Evolutionary conservation across 768 basidiomycete species (phyloP), one percentile per base, ranked within the genome.

Genomic region (Agrocybe praecox): DNA sequence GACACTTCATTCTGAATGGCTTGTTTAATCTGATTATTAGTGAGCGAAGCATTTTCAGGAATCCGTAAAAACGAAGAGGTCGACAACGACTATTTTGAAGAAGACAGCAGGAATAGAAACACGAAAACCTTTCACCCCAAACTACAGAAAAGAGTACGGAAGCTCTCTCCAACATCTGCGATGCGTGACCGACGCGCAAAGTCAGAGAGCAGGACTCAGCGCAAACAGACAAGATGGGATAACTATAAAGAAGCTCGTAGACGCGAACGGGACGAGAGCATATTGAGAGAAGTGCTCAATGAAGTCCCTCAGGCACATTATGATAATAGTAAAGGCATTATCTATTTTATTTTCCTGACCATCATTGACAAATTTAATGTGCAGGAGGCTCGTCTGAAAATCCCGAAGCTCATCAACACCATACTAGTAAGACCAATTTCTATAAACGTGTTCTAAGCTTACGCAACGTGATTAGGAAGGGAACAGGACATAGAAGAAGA

Each of bases 101-200:
- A 75, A 29, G 75, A 76, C 42, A 71, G 74, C 12, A 19, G 52
- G 12, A 62, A 70, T 34, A 70, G 70, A 56, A 72, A 71, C 46
- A 68, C 69, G 1, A 68, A 62, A 32, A 69, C 62, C 46, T 77
- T 74, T 55, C 50, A 67, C 22, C 58, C 72, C n/a, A 69, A 67
- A 52, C 61, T 66, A 51, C 64, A 65, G 19, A 88, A 88, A 65
- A 80, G 85, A 14, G 74, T 75, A 23, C 78, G 87, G 51, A 85
- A 78, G 0, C 63, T 71, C 1, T 80, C 86, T 21, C 82, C 82
- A 15, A 64, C 67, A 29, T 61, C 72, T 43, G 64, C 69, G 18
- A 75, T 72, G 61, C 78, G 72, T n/a, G 72, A 72, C 26, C 53
- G 77, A 3, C 72, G 73, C 29, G 67, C 72, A 11, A 77, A 72